phyloP scores from a whole-genome alignment of 1,139 yeast species.

The Kodamaea alishanica region DNA sequence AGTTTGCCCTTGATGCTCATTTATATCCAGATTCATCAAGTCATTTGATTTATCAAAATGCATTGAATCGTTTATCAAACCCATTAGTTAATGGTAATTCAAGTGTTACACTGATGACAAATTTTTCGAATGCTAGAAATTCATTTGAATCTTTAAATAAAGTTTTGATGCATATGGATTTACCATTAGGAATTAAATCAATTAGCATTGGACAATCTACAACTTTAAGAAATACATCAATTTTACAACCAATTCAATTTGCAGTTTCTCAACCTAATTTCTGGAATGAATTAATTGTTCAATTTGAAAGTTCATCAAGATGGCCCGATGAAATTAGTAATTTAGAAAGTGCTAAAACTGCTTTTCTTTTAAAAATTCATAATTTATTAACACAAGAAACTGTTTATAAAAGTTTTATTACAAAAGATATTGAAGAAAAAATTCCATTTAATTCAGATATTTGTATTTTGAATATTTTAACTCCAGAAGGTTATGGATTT shows the following conservation, averaged over 20 bases:
- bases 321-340: slow-evolving; percentile 95
- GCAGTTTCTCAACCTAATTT: slow-evolving; percentile 75
- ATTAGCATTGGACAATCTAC: slow-evolving; percentile 67
- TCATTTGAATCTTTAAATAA: slow-evolving; percentile 69
- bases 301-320: slow-evolving; percentile 82
- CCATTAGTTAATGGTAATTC: slow-evolving; percentile 47
- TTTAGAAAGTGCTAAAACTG: slow-evolving; percentile 84
- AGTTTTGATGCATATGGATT: slow-evolving; percentile 46
- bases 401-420: slow-evolving; percentile 53
- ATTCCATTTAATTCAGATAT: slow-evolving; percentile 64
- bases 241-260: slow-evolving; percentile 78
- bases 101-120: slow-evolving; percentile 46
- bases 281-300: slow-evolving; percentile 74
- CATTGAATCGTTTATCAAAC: slow-evolving; percentile 5
- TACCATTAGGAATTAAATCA: slow-evolving; percentile 73
- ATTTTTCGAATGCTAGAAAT: slow-evolving; percentile 54
- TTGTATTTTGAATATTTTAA: slow-evolving; percentile 58
- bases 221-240: slow-evolving; percentile 68
- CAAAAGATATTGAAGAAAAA: slow-evolving; percentile 50
- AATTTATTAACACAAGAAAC: slow-evolving; percentile 53
- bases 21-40: slow-evolving; percentile 46
- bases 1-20: slow-evolving; percentile 62
- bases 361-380: slow-evolving; percentile 72
- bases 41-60: slow-evolving; percentile 24
- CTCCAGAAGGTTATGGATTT: slow-evolving; percentile 89